A percentile compares a stretch with the other conserved stretches of the same genome.
Conservation (phyloP, 2,329 filamentous ascomycete genomes). For the Alternaria postmessia region DNA sequence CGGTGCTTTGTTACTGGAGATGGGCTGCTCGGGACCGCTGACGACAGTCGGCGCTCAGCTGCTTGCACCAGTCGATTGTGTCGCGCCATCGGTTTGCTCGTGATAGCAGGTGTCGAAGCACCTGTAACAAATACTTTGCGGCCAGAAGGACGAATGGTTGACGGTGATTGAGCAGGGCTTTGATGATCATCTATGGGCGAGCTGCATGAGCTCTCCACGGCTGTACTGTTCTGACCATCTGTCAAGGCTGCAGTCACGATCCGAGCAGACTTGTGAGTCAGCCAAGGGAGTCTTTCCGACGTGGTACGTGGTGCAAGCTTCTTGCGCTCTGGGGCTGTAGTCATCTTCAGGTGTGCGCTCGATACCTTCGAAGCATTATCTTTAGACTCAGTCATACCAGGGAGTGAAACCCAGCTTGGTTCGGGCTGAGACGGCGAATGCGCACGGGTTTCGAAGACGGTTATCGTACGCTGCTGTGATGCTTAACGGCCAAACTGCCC, state of each 20-base stretch:
- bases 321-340: background rate
- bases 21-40: constrained; percentile 22
- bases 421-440: background rate
- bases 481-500: background rate
- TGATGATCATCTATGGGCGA: constrained; percentile 6
- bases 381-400: constrained; percentile 5
- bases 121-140: constrained; percentile 9
- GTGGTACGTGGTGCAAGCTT: constrained; percentile 23
- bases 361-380: constrained; percentile 2
- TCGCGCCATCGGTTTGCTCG: constrained; percentile 1
- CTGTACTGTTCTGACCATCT: constrained; percentile 2
- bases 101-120: constrained; percentile 4
- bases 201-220: constrained; percentile 5
- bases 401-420: background rate
- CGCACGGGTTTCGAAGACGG: background rate
- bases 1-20: constrained; percentile 26
- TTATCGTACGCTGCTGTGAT: background rate
- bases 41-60: constrained; percentile 11
- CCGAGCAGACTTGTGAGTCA: constrained; percentile 34
- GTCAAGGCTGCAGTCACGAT: constrained; percentile 1
- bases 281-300: constrained; percentile 41
- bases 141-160: constrained; percentile 8
- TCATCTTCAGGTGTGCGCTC: background rate
- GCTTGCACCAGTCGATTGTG: constrained; percentile 17
- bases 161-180: constrained; percentile 11